A percentile compares a stretch with the other conserved stretches of the same genome.
Evolutionary conservation across 1,284 basidiomycete genomes (phyloP).

Genomic region (Coriolopsis trogii): DNA sequence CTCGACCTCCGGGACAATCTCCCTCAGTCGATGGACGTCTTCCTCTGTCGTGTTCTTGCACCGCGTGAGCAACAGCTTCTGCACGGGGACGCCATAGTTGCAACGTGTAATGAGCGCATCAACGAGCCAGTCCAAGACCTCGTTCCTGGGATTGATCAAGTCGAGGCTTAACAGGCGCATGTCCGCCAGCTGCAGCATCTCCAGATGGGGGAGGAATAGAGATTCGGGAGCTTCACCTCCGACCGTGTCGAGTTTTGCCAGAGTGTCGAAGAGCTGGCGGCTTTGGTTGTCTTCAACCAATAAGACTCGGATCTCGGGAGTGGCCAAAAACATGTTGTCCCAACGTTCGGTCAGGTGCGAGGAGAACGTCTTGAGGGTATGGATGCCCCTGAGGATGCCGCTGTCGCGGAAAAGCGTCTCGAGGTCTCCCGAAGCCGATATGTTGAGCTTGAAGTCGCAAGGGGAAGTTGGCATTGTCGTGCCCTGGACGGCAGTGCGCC

Average conservation of each 20-base stretch:
- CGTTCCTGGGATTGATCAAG: neutral
- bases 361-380: too few species aligned
- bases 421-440: too few species aligned
- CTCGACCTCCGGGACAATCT: slow-evolving; percentile 8
- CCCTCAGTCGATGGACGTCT: neutral
- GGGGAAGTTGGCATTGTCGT: neutral
- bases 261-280: neutral
- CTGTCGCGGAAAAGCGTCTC: too few species aligned
- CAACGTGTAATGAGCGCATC: slow-evolving; percentile 11
- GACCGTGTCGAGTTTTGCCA: neutral
- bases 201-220: neutral
- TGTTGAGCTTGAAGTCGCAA: too few species aligned
- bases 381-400: too few species aligned
- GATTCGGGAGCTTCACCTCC: neutral
- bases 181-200: neutral
- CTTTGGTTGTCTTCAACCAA: neutral
- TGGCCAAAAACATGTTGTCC: too few species aligned
- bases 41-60: slow-evolving; percentile 6
- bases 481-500: neutral
- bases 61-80: neutral
- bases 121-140: slow-evolving; percentile 2
- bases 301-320: neutral
- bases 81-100: slow-evolving; percentile 4
- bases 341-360: too few species aligned
- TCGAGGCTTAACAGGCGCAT: neutral